Conservation (phyloP, 2,329 filamentous ascomycete genomes). For the Aspergillus viridinutans region DNA sequence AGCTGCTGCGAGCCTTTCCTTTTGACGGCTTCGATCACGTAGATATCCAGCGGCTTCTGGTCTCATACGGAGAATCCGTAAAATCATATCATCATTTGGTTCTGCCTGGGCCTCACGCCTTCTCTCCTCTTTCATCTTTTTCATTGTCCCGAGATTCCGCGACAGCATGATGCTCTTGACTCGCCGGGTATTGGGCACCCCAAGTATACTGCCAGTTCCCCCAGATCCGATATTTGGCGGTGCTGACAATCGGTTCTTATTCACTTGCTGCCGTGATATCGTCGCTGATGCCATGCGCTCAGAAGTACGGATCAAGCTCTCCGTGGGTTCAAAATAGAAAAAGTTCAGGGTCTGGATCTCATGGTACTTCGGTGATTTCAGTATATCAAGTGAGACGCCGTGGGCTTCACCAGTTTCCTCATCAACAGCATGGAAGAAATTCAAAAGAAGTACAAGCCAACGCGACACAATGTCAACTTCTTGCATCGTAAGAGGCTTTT, state of each 20-base stretch:
- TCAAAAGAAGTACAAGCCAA: conserved; percentile 86
- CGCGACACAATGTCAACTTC: conserved; percentile 93
- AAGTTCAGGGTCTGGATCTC: conserved; percentile 95
- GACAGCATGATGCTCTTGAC: conserved; percentile 81
- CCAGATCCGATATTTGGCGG: conserved; percentile 51
- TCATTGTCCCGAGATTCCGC: conserved; percentile 93
- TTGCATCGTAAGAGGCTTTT: conserved; percentile 76
- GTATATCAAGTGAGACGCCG: conserved; percentile 82
- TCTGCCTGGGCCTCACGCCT: conserved; percentile 92
- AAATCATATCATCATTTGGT: conserved; percentile 95
- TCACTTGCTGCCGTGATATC: conserved; percentile 68
- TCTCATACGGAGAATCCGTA: conserved; percentile 90
- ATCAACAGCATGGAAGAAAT: conserved; percentile 92
- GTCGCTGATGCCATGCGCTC: conserved; percentile 92
- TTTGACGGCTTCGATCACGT: conserved; percentile 85
- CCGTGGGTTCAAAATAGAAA: conserved; percentile 94
- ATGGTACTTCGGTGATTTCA: conserved; percentile 97
- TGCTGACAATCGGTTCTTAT: conserved; percentile 65
- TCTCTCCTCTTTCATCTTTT: conserved; percentile 92
- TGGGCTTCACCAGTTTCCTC: conserved; percentile 77
- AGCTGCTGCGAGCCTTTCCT: conserved; percentile 84
- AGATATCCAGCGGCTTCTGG: conserved; percentile 85
- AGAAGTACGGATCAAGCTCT: conserved; percentile 88
- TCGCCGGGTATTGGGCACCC: conserved; percentile 46
- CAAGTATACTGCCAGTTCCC: conserved; percentile 45